Base-by-base conservation (phyloP, 1,139 yeast species). In the Zygosaccharomyces pseudobailii region DNA sequence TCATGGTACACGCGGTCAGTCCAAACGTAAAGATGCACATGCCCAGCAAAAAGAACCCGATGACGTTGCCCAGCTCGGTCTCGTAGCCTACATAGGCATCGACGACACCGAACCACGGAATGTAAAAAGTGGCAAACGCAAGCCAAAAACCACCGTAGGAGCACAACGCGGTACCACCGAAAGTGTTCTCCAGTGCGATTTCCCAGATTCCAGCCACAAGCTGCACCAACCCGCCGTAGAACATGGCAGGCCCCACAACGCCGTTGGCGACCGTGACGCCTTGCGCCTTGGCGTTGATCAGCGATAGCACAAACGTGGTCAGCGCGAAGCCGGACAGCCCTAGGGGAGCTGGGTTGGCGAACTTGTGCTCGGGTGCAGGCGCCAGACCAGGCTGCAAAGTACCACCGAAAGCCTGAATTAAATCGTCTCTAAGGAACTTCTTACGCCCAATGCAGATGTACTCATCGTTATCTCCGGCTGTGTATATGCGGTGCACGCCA, bases 171-270 rank as follows among this genome's bases (percentile, higher is more conserved):
- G 82, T 75, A 49, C 83, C 88, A 78, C 87, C 89, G 71, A 83
- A 84, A 42, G 87, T 80, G 69, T 83, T 82, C 55, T 84, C 88
- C 40, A 77, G 53, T 1, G 85, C 83, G 43, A 78, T 61, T 57
- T 77, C 82, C 80, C 80, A 78, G 50, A 74, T 66, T 4, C 83
- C 83, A 24, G 95, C 94, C 24, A 75, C 60, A 69, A 74, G 67
- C 65, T 87, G 95, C 42, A 86, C 79, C 10, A 80, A 69, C n/a
- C 96, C 96, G 48, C 95, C 95, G 68, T 88, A 88, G 68, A 88
- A 88, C 61, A 79, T 76, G 1, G 95, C 95, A 46, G 82, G 70
- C 13, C 95, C 95, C 42, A 85, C 74, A 47, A 82, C 83, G 28
- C 81, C 72, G 54, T 76, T 73, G 30, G 83, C 74, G 25, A 68